Evolutionary conservation across 2,329 filamentous ascomycete species (phyloP).

Genomic region (Epichloe uncinata): DNA sequence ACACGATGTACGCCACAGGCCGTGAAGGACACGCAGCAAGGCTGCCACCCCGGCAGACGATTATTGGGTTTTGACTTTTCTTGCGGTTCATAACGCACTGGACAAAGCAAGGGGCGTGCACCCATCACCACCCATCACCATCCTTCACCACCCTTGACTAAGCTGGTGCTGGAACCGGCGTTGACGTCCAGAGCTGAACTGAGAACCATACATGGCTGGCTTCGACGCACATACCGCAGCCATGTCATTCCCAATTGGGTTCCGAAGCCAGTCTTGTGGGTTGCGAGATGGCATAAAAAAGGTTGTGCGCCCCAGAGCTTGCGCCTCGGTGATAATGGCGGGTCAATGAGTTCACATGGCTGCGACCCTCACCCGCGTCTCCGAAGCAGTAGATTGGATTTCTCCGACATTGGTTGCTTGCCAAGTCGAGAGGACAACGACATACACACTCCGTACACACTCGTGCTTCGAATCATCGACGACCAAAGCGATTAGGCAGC

Average conservation of each 20-base stretch:
- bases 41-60: not conserved
- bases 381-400: not conserved
- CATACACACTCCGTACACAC: not conserved
- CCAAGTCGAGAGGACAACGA: not conserved
- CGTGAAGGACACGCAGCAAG: not conserved
- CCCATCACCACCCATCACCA: not conserved
- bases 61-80: not conserved
- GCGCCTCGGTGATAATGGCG: not conserved
- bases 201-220: constrained; percentile 5
- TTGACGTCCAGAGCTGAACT: constrained; percentile 7
- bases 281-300: constrained; percentile 5
- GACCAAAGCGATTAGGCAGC: not conserved
- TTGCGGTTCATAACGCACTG: not conserved
- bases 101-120: not conserved
- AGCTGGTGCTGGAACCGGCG: constrained; percentile 2
- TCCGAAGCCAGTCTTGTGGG: not conserved
- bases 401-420: not conserved
- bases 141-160: not conserved
- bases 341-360: not conserved
- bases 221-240: not conserved
- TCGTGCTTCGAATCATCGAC: not conserved
- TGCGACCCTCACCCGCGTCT: not conserved
- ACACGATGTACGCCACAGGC: not conserved
- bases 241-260: constrained; percentile 4
- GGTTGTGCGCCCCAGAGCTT: constrained; percentile 2